Evolutionary conservation across 306 rosid genomes (phyloP), one percentile per base, ranked within the genome.

Genomic region (Elaeagnus macrophylla): DNA sequence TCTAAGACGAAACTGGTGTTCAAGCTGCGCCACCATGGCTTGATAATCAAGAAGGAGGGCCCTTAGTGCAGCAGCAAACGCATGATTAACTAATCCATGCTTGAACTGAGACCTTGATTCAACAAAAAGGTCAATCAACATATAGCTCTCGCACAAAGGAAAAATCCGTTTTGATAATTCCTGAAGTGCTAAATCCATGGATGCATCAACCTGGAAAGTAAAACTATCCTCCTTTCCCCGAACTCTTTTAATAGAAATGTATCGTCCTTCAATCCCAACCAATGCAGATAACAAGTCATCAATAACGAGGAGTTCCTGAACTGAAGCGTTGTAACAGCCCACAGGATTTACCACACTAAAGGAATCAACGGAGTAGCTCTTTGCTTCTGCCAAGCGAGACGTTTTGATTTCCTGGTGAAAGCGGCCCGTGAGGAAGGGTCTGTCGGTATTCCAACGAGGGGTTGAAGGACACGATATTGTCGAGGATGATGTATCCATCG

Each of bases 161-260:
- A 91, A 91, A 58, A 84, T 68, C 61, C 95, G 81, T 66, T 90
- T 86, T 40, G 91, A 84, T 77, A 86, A 73, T 77, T 90, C 95
- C 97, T 90, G 97, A 41, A 91, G 84, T 54, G 97, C 81, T 74
- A 84, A 86, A 82, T 91, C 97, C 97, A 82, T 91, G 20, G 97
- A 86, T 15, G 86, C 79, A 60, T 91, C 96, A 54, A 82, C 79
- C 63, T 66, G 79, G 67, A 86, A 86, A 18, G 59, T 41, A 70
- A 80, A 64, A 10, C 65, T 74, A 64, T 72, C 83, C 52, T 74
- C 86, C 72, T 72, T 86, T 62, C 86, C 93, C 1, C 40, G 83
- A 53, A 68, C 73, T 47, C 77, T 71, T 69, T 80, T 86, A 42
- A 90, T 83, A 35, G 81, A 80, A 76, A 86, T 80, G 67, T 82